These are phyloP conservation scores for Nymphaea colorata DNA, from an alignment of 164 flowering plant species.

Conservation along the genomic window DNA sequence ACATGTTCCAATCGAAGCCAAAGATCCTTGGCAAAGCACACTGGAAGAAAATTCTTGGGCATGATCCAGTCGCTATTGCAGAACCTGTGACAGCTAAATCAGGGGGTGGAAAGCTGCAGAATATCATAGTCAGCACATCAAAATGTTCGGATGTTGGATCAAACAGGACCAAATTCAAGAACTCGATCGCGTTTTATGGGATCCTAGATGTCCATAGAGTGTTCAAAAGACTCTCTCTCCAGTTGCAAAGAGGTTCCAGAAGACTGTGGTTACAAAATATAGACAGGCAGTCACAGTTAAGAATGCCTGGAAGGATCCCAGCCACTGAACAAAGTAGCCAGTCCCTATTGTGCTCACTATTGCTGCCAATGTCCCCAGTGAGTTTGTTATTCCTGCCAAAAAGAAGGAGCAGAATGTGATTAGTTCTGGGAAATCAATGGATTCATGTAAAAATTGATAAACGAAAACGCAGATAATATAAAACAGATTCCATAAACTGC, in stretches of 20 bases:
- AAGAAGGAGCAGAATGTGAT: background rate
- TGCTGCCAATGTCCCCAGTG: slow-evolving; percentile 82
- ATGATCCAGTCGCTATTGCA: too few species aligned
- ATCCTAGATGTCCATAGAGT: background rate
- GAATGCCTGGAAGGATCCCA: slow-evolving; percentile 95
- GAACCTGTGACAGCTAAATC: background rate
- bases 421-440: background rate
- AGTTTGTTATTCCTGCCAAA: slow-evolving; percentile 69
- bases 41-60: too few species aligned
- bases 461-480: background rate
- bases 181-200: background rate
- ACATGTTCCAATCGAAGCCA: too few species aligned
- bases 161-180: background rate
- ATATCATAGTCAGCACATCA: too few species aligned
- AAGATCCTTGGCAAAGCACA: too few species aligned
- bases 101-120: background rate
- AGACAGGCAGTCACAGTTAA: slow-evolving; percentile 68
- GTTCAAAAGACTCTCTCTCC: slow-evolving; percentile 68
- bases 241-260: slow-evolving; percentile 83
- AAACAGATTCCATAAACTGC: background rate
- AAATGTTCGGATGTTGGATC: background rate
- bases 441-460: background rate
- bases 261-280: slow-evolving; percentile 58
- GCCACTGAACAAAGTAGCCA: slow-evolving; percentile 90
- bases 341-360: slow-evolving; percentile 91